These are phyloP conservation scores for Solanum arcanum DNA, from an alignment of 257 asterid genomes.

Conservation along the genomic window DNA sequence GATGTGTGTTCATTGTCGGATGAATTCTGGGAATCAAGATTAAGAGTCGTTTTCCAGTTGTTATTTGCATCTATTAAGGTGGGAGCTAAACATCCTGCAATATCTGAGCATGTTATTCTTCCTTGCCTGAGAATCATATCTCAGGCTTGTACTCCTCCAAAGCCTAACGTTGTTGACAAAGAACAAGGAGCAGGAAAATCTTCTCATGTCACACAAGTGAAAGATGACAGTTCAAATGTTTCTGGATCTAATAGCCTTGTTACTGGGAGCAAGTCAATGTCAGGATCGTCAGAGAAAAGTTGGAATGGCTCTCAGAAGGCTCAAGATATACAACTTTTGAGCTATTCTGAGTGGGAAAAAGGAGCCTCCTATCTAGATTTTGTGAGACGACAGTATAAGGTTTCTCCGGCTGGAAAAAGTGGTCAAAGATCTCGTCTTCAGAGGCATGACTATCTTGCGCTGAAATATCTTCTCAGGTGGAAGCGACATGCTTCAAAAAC, in stretches of 20 bases:
- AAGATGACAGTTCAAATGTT: conserved; percentile 48
- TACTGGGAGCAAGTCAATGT: conserved; percentile 35
- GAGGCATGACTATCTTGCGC: conserved; percentile 65
- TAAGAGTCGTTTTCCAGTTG: conserved; percentile 86
- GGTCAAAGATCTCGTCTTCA: conserved; percentile 80
- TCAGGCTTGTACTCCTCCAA: conserved; percentile 95
- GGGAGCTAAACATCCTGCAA: conserved; percentile 98
- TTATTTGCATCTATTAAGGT: conserved; percentile 86
- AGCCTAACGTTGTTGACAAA: conserved; percentile 80
- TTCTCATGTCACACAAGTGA: conserved; percentile 37
- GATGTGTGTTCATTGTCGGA: conserved; percentile 92
- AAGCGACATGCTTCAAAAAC: conserved; percentile 66
- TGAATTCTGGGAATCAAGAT: conserved; percentile 96
- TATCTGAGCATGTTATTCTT: conserved; percentile 89
- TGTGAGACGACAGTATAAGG: conserved; percentile 94
- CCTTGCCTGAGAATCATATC: conserved; percentile 95
- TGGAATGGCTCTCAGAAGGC: conserved; percentile 74
- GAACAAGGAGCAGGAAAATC: conserved; percentile 57
- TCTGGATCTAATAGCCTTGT: conserved; percentile 47
- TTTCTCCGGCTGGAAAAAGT: conserved; percentile 61
- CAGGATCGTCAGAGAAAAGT: conserved; percentile 54
- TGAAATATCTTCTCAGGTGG: conserved; percentile 95
- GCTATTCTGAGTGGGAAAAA: conserved; percentile 95
- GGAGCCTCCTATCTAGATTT: conserved; percentile 99
- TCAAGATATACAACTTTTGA: conserved; percentile 77